phyloP scores from a whole-genome alignment of 2,329 filamentous ascomycete species.

The Pyrenochaeta sp. region DNA sequence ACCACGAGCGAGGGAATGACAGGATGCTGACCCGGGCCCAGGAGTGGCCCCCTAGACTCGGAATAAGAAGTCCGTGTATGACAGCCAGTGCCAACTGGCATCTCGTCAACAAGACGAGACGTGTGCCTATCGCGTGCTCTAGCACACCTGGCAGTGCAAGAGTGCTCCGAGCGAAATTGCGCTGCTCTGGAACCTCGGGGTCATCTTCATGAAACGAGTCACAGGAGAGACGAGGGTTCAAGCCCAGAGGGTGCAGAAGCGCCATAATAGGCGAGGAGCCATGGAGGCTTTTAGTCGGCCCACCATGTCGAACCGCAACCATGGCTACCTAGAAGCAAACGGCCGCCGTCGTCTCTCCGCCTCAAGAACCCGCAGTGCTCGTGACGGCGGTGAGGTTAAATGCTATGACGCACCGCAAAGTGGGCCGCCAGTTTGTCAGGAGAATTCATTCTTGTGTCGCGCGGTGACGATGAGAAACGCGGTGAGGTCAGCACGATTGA shows the following conservation, averaged over 20 bases:
- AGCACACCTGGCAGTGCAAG: not conserved
- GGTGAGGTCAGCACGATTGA: conserved; percentile 42
- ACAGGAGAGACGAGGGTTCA: conserved; percentile 5
- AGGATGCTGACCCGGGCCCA: conserved; percentile 24
- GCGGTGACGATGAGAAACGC: conserved; percentile 20
- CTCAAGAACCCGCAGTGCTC: conserved; percentile 1
- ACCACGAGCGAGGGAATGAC: conserved; percentile 31
- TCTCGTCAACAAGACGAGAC: conserved; percentile 14
- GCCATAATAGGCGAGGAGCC: conserved; percentile 1
- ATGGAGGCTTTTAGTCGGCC: conserved; percentile 4
- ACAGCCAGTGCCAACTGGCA: conserved; percentile 26
- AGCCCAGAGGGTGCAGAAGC: conserved; percentile 5
- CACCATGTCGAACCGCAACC: conserved; percentile 6
- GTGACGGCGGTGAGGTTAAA: conserved; percentile 27
- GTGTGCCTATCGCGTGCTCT: conserved; percentile 12
- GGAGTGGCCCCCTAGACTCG: conserved; percentile 23
- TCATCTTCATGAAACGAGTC: conserved; percentile 9
- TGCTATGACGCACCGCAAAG: conserved; percentile 20
- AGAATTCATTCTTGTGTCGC: conserved; percentile 11
- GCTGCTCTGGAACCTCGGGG: conserved; percentile 8
- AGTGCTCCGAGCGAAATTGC: conserved; percentile 13
- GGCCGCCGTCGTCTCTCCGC: not conserved
- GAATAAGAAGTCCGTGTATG: conserved; percentile 37
- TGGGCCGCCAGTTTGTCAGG: conserved; percentile 5
- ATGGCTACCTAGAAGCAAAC: conserved; percentile 11